Evolutionary conservation across 331 rosid genomes (phyloP).

Genomic region (Acacia concinna): DNA sequence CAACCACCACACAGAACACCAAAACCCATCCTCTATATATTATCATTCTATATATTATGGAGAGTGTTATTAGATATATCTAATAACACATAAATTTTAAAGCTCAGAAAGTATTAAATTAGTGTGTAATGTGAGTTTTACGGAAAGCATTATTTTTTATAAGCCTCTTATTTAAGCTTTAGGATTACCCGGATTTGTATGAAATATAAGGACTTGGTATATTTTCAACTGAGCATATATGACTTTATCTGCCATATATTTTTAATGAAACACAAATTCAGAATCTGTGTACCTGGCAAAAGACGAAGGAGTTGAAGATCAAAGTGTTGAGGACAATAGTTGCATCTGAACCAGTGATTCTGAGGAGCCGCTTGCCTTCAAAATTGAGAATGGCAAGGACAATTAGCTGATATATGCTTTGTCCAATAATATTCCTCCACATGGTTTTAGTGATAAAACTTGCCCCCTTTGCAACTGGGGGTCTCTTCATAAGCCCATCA

Average conservation of each 20-base stretch:
- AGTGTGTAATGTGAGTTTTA: too few relatives aligned
- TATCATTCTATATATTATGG: too few relatives aligned
- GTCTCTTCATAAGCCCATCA: slow-evolving; percentile 67
- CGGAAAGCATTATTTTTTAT: too few relatives aligned
- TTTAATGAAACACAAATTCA: not conserved
- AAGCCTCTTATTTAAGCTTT: too few relatives aligned
- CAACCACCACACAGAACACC: slow-evolving; percentile 16
- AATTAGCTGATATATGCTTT: slow-evolving; percentile 78
- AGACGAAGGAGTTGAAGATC: slow-evolving; percentile 88
- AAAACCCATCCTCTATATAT: not conserved
- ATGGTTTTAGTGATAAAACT: slow-evolving; percentile 77
- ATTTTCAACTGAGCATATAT: not conserved
- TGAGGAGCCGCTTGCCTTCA: slow-evolving; percentile 60
- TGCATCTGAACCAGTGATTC: slow-evolving; percentile 65
- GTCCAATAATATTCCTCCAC: slow-evolving; percentile 97
- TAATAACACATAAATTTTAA: too few relatives aligned
- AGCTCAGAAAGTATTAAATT: too few relatives aligned
- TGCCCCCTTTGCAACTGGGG: slow-evolving; percentile 62
- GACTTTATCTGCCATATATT: too few relatives aligned
- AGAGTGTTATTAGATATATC: too few relatives aligned
- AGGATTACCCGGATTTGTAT: too few relatives aligned
- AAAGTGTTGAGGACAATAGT: slow-evolving; percentile 64
- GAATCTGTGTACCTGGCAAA: slow-evolving; percentile 73
- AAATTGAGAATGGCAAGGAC: slow-evolving; percentile 66
- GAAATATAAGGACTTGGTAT: not conserved